Evolutionary conservation across 1,139 yeast genomes (phyloP).

Genomic region (Lodderomyces parapsilosis): DNA sequence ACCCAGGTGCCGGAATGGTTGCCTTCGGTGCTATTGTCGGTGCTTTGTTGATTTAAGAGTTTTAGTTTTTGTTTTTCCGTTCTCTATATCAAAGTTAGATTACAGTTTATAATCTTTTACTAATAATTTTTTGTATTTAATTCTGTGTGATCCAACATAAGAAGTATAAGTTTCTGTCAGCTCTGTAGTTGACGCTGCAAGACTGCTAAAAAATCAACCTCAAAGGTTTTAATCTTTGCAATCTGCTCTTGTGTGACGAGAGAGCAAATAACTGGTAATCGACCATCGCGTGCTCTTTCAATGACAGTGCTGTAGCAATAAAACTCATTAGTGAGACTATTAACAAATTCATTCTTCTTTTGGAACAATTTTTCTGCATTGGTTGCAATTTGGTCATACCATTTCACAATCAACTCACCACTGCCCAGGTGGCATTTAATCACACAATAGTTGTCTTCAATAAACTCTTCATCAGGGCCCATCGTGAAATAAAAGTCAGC

Average conservation of each 20-base stretch:
- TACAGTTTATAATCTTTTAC: background rate
- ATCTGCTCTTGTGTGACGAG: conserved; percentile 19
- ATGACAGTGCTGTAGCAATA: conserved; percentile 22
- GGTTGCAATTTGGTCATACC: conserved; percentile 15
- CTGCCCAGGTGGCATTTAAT: background rate
- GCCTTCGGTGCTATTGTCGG: conserved; percentile 2
- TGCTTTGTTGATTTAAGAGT: conserved; percentile 3
- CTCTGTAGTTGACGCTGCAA: background rate
- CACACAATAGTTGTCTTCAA: conserved; percentile 5
- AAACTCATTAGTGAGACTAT: conserved; percentile 15
- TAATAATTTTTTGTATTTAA: background rate
- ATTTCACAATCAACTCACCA: conserved; percentile 10
- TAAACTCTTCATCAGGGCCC: conserved; percentile 7
- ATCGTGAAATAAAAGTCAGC: conserved; percentile 19
- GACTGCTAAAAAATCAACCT: background rate
- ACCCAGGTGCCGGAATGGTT: conserved; percentile 4
- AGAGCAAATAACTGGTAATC: conserved; percentile 28
- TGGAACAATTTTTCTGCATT: conserved; percentile 11
- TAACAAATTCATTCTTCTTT: conserved; percentile 13
- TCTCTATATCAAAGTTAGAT: conserved; percentile 1
- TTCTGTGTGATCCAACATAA: background rate
- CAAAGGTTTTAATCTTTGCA: conserved; percentile 1
- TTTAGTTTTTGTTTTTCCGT: background rate
- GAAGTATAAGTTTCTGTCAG: background rate
- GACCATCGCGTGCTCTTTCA: conserved; percentile 9